Conservation (phyloP, 148 eudicot species). For the Limonium bicolor region DNA sequence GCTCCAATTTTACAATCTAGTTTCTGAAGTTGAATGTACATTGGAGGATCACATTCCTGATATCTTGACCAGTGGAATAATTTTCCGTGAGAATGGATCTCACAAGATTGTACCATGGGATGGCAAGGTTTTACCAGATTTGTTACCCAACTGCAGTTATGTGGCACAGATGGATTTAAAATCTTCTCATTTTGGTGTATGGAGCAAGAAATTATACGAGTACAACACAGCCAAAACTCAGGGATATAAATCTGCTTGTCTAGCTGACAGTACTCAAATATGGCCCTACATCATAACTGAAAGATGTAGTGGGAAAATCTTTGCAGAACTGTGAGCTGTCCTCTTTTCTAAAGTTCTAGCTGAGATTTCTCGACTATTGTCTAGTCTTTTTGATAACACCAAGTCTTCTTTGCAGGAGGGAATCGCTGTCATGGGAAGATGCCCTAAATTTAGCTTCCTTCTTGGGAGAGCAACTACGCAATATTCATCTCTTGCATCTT, state of each 20-base stretch:
- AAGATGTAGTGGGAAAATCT: slow-evolving; percentile 68
- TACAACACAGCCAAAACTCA: slow-evolving; percentile 28
- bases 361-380: too few species aligned
- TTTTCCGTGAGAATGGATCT: slow-evolving; percentile 42
- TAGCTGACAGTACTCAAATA: slow-evolving; percentile 22
- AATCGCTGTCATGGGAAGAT: slow-evolving; percentile 49
- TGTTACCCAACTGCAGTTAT: slow-evolving; percentile 20
- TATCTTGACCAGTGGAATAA: slow-evolving; percentile 75
- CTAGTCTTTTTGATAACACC: slow-evolving; percentile 3
- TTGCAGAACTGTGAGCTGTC: slow-evolving; percentile 65
- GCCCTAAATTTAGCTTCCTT: slow-evolving; percentile 71
- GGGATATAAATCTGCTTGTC: slow-evolving; percentile 12
- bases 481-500: slow-evolving; percentile 59
- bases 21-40: slow-evolving; percentile 35
- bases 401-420: slow-evolving; percentile 46
- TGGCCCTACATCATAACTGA: slow-evolving; percentile 80
- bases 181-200: slow-evolving; percentile 49
- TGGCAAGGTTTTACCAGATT: slow-evolving; percentile 63
- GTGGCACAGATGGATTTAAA: slow-evolving; percentile 13
- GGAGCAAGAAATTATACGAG: slow-evolving; percentile 53
- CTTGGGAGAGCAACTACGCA: slow-evolving; percentile 63
- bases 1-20: slow-evolving; percentile 74
- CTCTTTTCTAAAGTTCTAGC: neutral
- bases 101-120: slow-evolving; percentile 64
- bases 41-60: slow-evolving; percentile 56